Base-by-base conservation (phyloP, 164 flowering plant species). In the Annona cherimola region DNA sequence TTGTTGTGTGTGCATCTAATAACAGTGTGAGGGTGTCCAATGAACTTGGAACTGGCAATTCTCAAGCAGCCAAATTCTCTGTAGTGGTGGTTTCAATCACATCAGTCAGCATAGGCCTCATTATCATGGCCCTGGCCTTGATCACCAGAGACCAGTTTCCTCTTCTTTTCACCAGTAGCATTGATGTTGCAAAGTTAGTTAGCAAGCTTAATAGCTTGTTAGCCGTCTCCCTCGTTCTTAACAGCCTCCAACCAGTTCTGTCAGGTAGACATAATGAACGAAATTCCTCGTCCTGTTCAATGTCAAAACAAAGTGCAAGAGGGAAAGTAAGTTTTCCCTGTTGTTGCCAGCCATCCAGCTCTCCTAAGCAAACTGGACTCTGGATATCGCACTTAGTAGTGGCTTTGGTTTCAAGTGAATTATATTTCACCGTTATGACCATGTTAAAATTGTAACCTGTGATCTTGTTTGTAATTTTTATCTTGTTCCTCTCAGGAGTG, bases 191-290 rank as follows among this genome's bases (percentile, higher is more conserved):
- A 0, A 16, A 5, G 5, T 79, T 81, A 61, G 84, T 84, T 11
- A 76, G 69, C 4, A n/a, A 73, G 19, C 76, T 86, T 42, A 80
- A 86, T 43, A 66, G 76, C 73, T 75, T 83, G 1, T 73, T 86
- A 44, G 82, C 84, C n/a, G 64, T 75, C 67, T 79, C 89, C 54
- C 73, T 86, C 43, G 80, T 84, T 16, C 43, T 86, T 5, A 86
- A 86, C 64, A 84, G 84, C 61, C 77, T 84, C 69, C 89, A 84
- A 71, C 87, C 86, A 35, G 89, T 86, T 40, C 82, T 83, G 41
- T 74, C 82, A 35, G 83, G 85, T 79, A 46, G 26, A 42, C 18
- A 5, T 59, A 40, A 5, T 54, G 42, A 8, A 4, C 55, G 43
- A 8, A 50, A 8, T 50, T 50, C 57, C 57, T 50, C 14, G 9